Conservation (phyloP, 805 yeast genomes). For the Ogataea pini region DNA sequence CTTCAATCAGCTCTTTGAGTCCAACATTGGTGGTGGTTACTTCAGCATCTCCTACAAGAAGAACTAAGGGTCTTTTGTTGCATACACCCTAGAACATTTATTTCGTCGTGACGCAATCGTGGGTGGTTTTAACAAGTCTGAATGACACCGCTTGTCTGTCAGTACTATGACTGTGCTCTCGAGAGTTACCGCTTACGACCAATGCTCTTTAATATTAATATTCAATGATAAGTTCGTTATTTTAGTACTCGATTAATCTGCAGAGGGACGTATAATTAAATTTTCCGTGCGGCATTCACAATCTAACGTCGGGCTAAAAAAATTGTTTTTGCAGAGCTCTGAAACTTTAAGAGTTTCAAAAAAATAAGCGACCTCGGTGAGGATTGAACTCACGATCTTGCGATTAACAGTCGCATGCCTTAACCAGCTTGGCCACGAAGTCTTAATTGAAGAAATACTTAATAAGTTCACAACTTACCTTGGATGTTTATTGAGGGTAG, state of each 20-base stretch:
- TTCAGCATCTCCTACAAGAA: conserved; percentile 34
- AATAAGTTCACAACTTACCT: too few relatives aligned
- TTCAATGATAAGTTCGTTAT: not conserved
- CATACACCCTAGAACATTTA: not conserved
- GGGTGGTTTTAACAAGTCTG: not conserved
- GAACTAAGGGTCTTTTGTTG: conserved; percentile 7
- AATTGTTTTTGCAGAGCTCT: too few relatives aligned
- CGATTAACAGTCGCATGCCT: conserved; percentile 33
- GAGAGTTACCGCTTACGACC: conserved; percentile 5
- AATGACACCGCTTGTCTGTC: not conserved
- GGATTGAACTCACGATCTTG: conserved; percentile 32
- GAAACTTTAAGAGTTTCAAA: too few relatives aligned
- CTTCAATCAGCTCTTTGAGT: conserved; percentile 31
- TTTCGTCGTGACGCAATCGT: conserved; percentile 2
- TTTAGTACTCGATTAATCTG: not conserved
- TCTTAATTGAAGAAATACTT: conserved; percentile 4
- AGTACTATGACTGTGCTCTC: not conserved
- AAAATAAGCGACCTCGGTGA: conserved; percentile 26
- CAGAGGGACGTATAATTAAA: too few relatives aligned
- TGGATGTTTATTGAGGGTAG: too few relatives aligned
- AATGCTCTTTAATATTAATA: conserved; percentile 6
- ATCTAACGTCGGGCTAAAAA: too few relatives aligned
- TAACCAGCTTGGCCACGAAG: conserved; percentile 32
- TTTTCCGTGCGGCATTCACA: not conserved
- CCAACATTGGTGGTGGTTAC: conserved; percentile 33